These are phyloP conservation scores for Plasmopara viticola DNA, from an alignment of 352 stramenopile species.

Conservation along the genomic window DNA sequence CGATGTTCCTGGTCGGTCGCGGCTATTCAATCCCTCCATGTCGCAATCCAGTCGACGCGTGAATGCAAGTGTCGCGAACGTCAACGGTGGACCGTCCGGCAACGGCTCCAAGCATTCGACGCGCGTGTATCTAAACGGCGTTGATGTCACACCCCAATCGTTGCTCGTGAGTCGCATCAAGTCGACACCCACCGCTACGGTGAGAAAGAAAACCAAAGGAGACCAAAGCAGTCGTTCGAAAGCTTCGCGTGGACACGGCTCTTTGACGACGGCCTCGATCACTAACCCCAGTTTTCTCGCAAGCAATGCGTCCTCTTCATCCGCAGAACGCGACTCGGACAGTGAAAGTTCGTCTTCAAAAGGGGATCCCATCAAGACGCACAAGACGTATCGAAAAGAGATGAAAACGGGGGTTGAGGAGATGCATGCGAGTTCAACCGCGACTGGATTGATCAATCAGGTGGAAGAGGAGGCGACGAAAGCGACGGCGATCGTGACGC, in stretches of 20 bases:
- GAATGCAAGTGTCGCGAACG: constrained; percentile 34
- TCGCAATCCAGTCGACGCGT: constrained; percentile 67
- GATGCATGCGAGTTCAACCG: constrained; percentile 2
- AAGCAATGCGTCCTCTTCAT: constrained; percentile 46
- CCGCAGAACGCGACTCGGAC: constrained; percentile 49
- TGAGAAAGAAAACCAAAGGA: constrained; percentile 18
- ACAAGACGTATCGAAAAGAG: constrained; percentile 12
- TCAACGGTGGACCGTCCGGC: constrained; percentile 17
- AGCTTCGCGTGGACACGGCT: constrained; percentile 9
- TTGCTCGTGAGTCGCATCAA: constrained; percentile 71
- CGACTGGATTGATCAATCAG: constrained; percentile 13
- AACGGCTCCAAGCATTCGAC: constrained; percentile 26
- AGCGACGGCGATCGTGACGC: background rate
- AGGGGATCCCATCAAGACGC: constrained; percentile 1
- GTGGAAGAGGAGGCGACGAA: constrained; percentile 13
- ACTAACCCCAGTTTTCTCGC: constrained; percentile 40
- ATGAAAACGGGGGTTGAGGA: constrained; percentile 1
- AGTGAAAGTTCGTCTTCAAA: constrained; percentile 29
- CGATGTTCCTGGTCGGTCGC: constrained; percentile 48
- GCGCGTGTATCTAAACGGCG: constrained; percentile 62
- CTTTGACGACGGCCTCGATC: constrained; percentile 13
- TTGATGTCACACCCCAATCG: constrained; percentile 72
- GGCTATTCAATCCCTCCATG: constrained; percentile 46
- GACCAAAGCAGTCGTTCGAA: constrained; percentile 28
- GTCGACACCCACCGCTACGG: constrained; percentile 22